Base-by-base conservation (phyloP, 2,329 filamentous ascomycete genomes). In the Alternaria alternata region DNA sequence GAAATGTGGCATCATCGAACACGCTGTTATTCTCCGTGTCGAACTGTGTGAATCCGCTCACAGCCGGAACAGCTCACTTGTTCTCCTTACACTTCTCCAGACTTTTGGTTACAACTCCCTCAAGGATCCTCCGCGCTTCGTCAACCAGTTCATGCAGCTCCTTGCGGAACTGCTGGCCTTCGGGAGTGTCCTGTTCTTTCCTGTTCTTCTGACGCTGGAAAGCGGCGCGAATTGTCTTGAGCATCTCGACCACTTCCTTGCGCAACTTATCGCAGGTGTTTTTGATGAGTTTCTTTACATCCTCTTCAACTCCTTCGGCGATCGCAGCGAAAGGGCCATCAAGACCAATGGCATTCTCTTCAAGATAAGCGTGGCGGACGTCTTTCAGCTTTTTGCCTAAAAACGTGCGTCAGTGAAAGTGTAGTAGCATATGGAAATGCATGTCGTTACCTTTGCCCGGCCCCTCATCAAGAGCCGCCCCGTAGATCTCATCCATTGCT, bases 401-500 rank as follows among this genome's bases (percentile, higher is more conserved):
- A 18, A 26, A 7, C 0, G 1, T 7, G 3, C 2, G 20, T 57
- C n/a, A 53, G 34, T 22, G n/a, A 11, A 4, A 0, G 28, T 38
- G 4, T 8, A 18, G 4, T 36, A 18, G 4, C 3, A 0, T 44
- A 7, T 12, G 3, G 0, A 6, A 4, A 9, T 30, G 47, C 24
- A 8, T 26, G n/a, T 6, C 30, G 1, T 20, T 32, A 42, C 60
- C 51, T 36, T 59, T 59, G 5, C 5, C 14, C 0, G 57, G 18
- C 18, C 4, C 49, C 52, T 46, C 4, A 7, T 24, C 8, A 3
- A 51, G n/a, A 2, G 63, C 63, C 12, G 48, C n/a, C 8, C 34
- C 16, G 44, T 73, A 72, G 22, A 67, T 47, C 1, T 47, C 6
- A 3, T 30, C 4, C 57, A 73, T 66, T 2, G 59, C 60, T 14